These are phyloP conservation scores for Citropsis articulata DNA, from an alignment of 345 rosid genomes.

Conservation along the genomic window DNA sequence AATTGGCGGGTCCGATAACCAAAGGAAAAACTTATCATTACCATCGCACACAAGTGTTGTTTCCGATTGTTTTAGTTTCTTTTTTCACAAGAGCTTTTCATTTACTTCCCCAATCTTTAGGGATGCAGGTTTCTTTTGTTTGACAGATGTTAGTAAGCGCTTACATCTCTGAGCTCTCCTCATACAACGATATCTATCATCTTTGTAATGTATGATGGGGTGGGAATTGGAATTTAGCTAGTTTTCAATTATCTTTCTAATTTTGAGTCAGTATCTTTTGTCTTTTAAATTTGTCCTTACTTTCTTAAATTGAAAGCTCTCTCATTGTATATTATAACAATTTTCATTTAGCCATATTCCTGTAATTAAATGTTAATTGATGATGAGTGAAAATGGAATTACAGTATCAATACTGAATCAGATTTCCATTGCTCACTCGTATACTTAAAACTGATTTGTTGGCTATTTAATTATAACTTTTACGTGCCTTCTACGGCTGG, in stretches of 20 bases:
- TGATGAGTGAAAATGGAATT: too few relatives aligned
- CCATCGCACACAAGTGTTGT: conserved; percentile 1
- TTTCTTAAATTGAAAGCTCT: too few relatives aligned
- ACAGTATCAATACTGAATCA: too few relatives aligned
- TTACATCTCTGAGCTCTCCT: neutral
- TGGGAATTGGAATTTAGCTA: neutral
- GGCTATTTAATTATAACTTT: neutral
- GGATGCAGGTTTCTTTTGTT: conserved; percentile 24
- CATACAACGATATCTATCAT: too few relatives aligned
- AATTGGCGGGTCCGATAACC: neutral
- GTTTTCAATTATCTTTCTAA: too few relatives aligned
- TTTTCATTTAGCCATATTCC: too few relatives aligned
- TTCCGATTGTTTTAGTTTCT: conserved; percentile 28
- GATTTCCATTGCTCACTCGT: too few relatives aligned
- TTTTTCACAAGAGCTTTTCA: conserved; percentile 18
- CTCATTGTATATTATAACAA: too few relatives aligned
- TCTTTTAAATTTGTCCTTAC: too few relatives aligned
- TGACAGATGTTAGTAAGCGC: conserved; percentile 32
- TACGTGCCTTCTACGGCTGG: conserved; percentile 24
- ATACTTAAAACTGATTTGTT: too few relatives aligned
- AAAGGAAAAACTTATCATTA: neutral
- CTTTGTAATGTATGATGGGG: neutral
- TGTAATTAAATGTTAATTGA: too few relatives aligned
- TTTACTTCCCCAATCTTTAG: conserved; percentile 28
- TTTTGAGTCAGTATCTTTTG: too few relatives aligned